A percentile compares a stretch with the other conserved stretches of the same genome.
These are phyloP conservation scores for Actinomortierella ambigua DNA, from an alignment of 371 early-diverging fungal genomes.

Conservation along the genomic window DNA sequence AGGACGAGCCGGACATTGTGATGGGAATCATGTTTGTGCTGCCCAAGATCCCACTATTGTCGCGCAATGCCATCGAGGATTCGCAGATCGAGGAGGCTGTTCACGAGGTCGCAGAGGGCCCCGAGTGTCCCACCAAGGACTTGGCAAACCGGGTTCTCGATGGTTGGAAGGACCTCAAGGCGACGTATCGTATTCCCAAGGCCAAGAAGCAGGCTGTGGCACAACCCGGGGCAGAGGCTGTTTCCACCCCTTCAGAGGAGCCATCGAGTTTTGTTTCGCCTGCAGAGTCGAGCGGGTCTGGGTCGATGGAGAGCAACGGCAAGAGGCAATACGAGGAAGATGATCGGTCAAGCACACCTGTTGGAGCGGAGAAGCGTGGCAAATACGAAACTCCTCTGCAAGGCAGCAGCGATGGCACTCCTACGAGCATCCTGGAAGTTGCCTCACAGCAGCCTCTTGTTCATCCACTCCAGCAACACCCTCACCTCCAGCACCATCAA, in stretches of 20 bases:
- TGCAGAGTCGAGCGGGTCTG: conserved; percentile 40
- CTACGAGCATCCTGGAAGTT: background rate
- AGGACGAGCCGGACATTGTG: conserved; percentile 48
- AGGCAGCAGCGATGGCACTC: background rate
- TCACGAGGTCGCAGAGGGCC: conserved; percentile 48
- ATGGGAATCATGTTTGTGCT: conserved; percentile 60
- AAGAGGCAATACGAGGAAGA: conserved; percentile 44
- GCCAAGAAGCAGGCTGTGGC: conserved; percentile 35
- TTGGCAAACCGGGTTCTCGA: conserved; percentile 48
- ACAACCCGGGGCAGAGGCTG: conserved; percentile 10
- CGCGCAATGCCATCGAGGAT: conserved; percentile 75
- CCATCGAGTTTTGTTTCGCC: conserved; percentile 42
- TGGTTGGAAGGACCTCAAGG: conserved; percentile 58
- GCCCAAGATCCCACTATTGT: conserved; percentile 64
- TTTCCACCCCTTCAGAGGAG: conserved; percentile 29
- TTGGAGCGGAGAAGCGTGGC: conserved; percentile 44
- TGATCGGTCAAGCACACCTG: conserved; percentile 43
- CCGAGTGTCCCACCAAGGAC: conserved; percentile 47
- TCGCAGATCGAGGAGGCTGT: conserved; percentile 59
- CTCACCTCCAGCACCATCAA: conserved; percentile 1
- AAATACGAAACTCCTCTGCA: conserved; percentile 26
- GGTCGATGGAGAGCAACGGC: conserved; percentile 32
- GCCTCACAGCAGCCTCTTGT: too few species aligned
- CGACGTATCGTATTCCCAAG: conserved; percentile 68
- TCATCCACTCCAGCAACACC: too few species aligned